phyloP scores from a whole-genome alignment of 2,329 filamentous ascomycete species.

The Aspergillus niger region DNA sequence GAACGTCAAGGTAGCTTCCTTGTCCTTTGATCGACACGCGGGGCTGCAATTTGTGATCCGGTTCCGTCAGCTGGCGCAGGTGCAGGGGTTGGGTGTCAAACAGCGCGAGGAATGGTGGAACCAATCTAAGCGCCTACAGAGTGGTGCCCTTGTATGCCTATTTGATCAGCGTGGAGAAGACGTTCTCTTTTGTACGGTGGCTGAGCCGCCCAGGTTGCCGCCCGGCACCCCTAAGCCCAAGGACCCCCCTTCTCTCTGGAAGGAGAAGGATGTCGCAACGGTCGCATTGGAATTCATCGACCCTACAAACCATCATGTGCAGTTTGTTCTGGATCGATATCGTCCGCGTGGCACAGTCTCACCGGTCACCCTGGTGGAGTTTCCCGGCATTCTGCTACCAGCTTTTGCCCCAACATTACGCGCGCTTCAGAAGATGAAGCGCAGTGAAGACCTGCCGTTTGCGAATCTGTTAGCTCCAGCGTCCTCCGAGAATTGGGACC shows the following conservation, averaged over 20 bases:
- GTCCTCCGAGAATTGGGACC: constrained; percentile 6
- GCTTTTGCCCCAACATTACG: constrained; percentile 61
- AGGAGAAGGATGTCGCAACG: constrained; percentile 29
- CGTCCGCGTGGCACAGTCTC: background rate
- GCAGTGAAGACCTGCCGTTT: constrained; percentile 51
- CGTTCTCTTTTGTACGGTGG: constrained; percentile 31
- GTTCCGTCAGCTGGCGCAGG: constrained; percentile 28
- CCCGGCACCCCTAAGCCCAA: background rate
- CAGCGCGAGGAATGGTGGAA: constrained; percentile 33
- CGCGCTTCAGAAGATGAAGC: constrained; percentile 58
- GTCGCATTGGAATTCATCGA: constrained; percentile 33
- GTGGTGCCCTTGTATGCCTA: constrained; percentile 34
- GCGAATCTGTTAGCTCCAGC: constrained; percentile 43
- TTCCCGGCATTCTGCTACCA: constrained; percentile 61
- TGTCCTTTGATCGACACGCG: constrained; percentile 21
- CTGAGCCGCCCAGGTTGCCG: background rate
- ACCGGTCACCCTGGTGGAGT: constrained; percentile 56
- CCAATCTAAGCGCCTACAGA: constrained; percentile 31
- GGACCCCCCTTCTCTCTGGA: constrained; percentile 23
- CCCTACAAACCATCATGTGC: constrained; percentile 25
- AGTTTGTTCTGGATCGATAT: constrained; percentile 23
- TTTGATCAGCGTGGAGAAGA: constrained; percentile 17
- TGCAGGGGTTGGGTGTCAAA: constrained; percentile 8
- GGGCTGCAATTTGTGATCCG: constrained; percentile 25
- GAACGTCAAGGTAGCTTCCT: background rate